Evolutionary conservation across 2,329 filamentous ascomycete genomes (phyloP).

Genomic region (Aspergillus sclerotialis): DNA sequence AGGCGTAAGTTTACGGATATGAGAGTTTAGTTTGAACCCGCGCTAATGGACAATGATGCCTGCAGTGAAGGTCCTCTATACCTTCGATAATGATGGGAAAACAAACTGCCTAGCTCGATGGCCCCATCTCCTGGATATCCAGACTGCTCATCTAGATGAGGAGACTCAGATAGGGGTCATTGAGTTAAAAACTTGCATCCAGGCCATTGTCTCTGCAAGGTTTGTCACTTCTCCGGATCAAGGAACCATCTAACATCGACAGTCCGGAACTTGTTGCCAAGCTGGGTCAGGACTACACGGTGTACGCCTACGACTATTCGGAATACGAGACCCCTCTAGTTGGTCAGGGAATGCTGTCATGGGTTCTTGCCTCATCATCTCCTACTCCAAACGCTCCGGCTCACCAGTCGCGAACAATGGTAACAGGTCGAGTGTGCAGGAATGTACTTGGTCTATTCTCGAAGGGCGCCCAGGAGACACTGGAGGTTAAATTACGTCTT

Average conservation of each 20-base stretch:
- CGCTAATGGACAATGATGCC: conserved; percentile 14
- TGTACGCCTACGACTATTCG: conserved; percentile 95
- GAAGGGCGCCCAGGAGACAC: conserved; percentile 71
- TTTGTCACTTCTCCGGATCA: conserved; percentile 22
- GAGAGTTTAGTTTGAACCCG: conserved; percentile 1
- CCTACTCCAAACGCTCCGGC: conserved; percentile 48
- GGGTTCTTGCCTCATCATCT: conserved; percentile 61
- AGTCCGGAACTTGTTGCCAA: conserved; percentile 81
- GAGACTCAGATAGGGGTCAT: conserved; percentile 75
- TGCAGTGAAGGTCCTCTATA: conserved; percentile 92
- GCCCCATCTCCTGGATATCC: conserved; percentile 70
- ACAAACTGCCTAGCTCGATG: conserved; percentile 84
- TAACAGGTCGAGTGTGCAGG: conserved; percentile 85
- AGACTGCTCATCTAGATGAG: conserved; percentile 75
- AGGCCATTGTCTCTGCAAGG: conserved; percentile 65
- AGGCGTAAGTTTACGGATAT: conserved; percentile 55
- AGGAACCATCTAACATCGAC: conserved; percentile 5
- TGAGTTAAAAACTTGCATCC: conserved; percentile 78
- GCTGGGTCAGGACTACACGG: conserved; percentile 77
- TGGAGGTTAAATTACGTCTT: conserved; percentile 88
- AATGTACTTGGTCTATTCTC: conserved; percentile 79
- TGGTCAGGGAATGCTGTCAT: conserved; percentile 90
- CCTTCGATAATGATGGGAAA: conserved; percentile 83
- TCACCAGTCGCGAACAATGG: conserved; percentile 57
- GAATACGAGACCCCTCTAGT: conserved; percentile 90